Evolutionary conservation across 768 basidiomycete species (phyloP), one percentile per base, ranked within the genome.

Genomic region (Stropharia rugosoannulata): DNA sequence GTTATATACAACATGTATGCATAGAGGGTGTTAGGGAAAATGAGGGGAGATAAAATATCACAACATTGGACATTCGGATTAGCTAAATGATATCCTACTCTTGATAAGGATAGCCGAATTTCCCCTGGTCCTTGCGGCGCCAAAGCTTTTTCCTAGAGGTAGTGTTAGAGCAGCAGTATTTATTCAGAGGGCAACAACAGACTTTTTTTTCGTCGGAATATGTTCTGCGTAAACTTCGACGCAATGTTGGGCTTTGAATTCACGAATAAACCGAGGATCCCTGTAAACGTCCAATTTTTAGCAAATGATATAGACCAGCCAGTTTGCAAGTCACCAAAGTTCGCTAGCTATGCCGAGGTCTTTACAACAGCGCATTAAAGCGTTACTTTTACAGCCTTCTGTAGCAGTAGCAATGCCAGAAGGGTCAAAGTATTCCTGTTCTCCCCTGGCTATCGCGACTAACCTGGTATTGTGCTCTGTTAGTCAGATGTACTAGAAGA

Each of bases 331-430:
- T 58, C 61, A 94, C 95, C 96, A 98, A 19, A 98, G 84, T 72
- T 98, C 96, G 69, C 93, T 95, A 0, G 96, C 96, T 62, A 98
- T 80, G 10, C 96, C 96, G 39, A 98, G 75, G 66, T 98, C 96
- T 67, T 98, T 98, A 75, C 93, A 95, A 70, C 96, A 98, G 32
- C 96, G 79, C 95, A 98, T 97, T 29, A 98, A 76, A 0, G 96
- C 96, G 60, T 98, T 98, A 67, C 91, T 93, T 72, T 98, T 98
- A 75, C 90, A 93, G 0, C 88, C 93, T 69, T 98, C 96, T 0
- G 90, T 91, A 0, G 96, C 96, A 0, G 96, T 98, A 1, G 96
- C 84, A 48, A 98, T 85, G 12, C 94, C 93, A 0, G 82, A 80
- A 6, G 90, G 87, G 64, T 95, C 94, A 63, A 98, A 98, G 71